Evolutionary conservation across 75 land plant genomes (phyloP), one percentile per base, ranked within the genome.

Genomic region (Picea glauca): DNA sequence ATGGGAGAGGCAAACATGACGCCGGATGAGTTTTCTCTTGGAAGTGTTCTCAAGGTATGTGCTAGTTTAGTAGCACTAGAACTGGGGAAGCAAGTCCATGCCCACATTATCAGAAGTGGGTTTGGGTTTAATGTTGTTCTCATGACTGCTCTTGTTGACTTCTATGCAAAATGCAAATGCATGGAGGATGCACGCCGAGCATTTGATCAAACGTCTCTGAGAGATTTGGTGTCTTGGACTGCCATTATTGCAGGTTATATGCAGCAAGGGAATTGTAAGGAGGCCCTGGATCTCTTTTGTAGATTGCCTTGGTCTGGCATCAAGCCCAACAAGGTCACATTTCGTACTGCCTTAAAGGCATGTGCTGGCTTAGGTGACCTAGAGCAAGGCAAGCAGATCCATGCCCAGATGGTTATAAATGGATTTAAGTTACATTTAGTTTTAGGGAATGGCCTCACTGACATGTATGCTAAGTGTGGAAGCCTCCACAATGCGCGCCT

Each of bases 391-490:
- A 82, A 70, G 32, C 30, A 72, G 17, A 78, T 62, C 23, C 81
- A 80, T 43, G 61, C 76, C 3, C 59, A 74, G 32, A 70, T 80
- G 62, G 80, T 35, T 18, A 74, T 30, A 18, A 35, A 59, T 26
- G 78, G 77, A n/a, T 33, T 77, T 3, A 61, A 32, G 2, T 61
- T 40, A n/a, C 54, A 77, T 77, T 20, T 35, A 15, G 60, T 67
- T n/a, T 31, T 78, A 35, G 76, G 64, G 17, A 82, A 78, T 58
- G 81, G 74, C 35, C 80, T 82, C 38, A 5, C 74, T 12, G 54
- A 65, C 33, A 78, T 78, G 81, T 82, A 82, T 77, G 76, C 77
- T 5, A 76, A 60, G 62, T 80, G 74, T 62, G 79, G 79, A 18
- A 38, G 58, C 77, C 58, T 84, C 26, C 57, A n/a, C 14, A 30